Evolutionary conservation across 768 basidiomycete species (phyloP).

Genomic region (Suillus subalutaceus): DNA sequence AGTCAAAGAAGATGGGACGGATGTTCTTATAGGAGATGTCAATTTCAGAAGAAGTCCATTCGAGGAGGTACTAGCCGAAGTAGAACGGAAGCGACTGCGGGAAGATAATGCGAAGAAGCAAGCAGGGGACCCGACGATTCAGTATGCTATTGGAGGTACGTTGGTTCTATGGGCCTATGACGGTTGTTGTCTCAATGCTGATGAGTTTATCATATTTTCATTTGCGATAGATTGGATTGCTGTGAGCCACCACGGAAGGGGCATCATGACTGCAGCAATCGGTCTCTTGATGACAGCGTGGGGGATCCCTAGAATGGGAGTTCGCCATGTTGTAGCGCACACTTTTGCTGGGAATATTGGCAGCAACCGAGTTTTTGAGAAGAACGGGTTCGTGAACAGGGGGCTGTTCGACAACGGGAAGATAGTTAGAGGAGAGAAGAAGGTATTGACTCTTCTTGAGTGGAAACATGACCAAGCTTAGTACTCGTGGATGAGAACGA

Average conservation of each 20-base stretch:
- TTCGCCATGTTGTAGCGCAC: slow-evolving; percentile 43
- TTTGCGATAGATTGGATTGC: slow-evolving; percentile 56
- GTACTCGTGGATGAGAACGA: not conserved
- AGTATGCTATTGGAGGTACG: slow-evolving; percentile 67
- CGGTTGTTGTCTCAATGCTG: not conserved
- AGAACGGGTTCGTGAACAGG: slow-evolving; percentile 57
- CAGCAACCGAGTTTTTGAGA: slow-evolving; percentile 67
- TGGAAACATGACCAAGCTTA: slow-evolving; percentile 23
- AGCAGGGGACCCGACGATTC: slow-evolving; percentile 55
- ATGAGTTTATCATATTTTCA: not conserved
- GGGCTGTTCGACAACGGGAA: slow-evolving; percentile 43
- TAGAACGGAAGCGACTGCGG: slow-evolving; percentile 36
- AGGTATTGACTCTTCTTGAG: slow-evolving; percentile 40
- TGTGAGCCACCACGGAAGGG: slow-evolving; percentile 62
- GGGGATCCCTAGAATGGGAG: slow-evolving; percentile 67
- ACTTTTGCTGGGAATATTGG: slow-evolving; percentile 57
- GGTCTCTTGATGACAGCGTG: slow-evolving; percentile 55
- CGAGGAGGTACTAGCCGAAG: slow-evolving; percentile 38
- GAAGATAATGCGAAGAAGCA: slow-evolving; percentile 44
- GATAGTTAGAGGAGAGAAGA: slow-evolving; percentile 39
- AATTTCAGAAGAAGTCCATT: slow-evolving; percentile 26
- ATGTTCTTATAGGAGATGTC: slow-evolving; percentile 52
- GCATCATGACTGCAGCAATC: slow-evolving; percentile 75
- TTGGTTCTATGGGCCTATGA: not conserved
- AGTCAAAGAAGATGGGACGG: slow-evolving; percentile 54